A percentile compares a stretch with the other conserved stretches of the same genome.
Conservation (phyloP, 169 alveolate species). For the Plasmodium falciparum region DNA sequence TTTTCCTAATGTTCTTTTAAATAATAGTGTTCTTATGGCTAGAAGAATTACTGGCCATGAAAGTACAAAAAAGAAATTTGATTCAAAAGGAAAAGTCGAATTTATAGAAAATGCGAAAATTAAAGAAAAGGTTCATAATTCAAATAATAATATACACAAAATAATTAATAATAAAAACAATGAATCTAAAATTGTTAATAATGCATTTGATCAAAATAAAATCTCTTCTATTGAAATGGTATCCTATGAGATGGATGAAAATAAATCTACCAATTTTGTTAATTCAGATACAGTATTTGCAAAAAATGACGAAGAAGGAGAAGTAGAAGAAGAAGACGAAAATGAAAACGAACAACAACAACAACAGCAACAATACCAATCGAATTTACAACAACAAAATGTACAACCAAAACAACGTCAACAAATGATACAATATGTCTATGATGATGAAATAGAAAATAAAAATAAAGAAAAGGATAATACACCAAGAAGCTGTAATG, state of each 20-base stretch:
- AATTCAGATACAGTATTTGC: slow-evolving; percentile 31
- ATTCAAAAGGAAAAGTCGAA: slow-evolving; percentile 2
- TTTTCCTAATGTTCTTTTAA: slow-evolving; percentile 76
- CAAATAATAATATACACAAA: background rate
- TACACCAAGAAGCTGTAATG: no score
- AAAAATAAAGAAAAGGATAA: no score
- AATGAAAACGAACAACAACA: background rate
- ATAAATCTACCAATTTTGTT: slow-evolving; percentile 46
- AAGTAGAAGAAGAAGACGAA: background rate
- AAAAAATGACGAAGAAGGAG: slow-evolving; percentile 28
- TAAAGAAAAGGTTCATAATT: background rate
- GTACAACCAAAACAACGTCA: background rate
- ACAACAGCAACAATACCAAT: background rate
- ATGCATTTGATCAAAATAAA: slow-evolving; percentile 13
- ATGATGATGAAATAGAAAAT: background rate
- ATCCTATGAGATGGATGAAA: slow-evolving; percentile 37
- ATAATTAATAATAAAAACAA: slow-evolving; percentile 1
- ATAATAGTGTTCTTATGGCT: slow-evolving; percentile 66
- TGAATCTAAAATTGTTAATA: background rate
- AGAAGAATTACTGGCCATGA: slow-evolving; percentile 19
- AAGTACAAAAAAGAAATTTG: slow-evolving; percentile 24
- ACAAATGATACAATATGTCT: background rate
- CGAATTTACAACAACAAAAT: no score
- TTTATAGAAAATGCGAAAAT: background rate
- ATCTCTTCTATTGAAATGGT: slow-evolving; percentile 3